Evolutionary conservation across 106 monocot genomes (phyloP).

Genomic region (Acorus gramineus): DNA sequence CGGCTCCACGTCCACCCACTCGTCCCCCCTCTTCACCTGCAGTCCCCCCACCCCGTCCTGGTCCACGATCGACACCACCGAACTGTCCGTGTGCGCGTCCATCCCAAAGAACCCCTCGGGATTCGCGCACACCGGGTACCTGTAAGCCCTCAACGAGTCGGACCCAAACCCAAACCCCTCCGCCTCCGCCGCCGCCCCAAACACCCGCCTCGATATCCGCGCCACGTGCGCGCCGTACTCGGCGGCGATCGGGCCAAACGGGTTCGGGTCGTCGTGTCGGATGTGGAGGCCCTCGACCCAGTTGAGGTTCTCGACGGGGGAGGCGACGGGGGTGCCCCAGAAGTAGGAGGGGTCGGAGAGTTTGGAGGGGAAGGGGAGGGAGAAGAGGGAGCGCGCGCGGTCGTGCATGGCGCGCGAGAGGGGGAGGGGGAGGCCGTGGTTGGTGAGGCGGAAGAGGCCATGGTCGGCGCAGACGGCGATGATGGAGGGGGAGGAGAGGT

Average conservation of each 20-base stretch:
- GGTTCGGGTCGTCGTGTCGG: not conserved
- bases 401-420: slow-evolving; percentile 4
- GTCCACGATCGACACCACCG: slow-evolving; percentile 35
- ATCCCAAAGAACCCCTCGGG: slow-evolving; percentile 26
- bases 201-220: not conserved
- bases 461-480: not conserved
- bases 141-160: slow-evolving; percentile 28
- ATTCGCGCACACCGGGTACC: slow-evolving; percentile 40
- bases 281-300: slow-evolving; percentile 14
- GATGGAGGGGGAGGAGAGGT: slow-evolving; percentile 1
- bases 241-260: not conserved
- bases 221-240: not conserved
- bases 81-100: slow-evolving; percentile 70
- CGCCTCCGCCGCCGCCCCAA: not conserved
- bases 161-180: no score
- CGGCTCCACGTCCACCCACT: slow-evolving; percentile 41
- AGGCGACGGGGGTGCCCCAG: slow-evolving; percentile 8
- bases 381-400: not conserved
- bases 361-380: slow-evolving; percentile 15
- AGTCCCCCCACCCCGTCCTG: slow-evolving; percentile 50
- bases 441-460: slow-evolving; percentile 9
- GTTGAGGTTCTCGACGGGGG: slow-evolving; percentile 2
- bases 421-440: slow-evolving; percentile 9
- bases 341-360: slow-evolving; percentile 2
- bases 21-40: slow-evolving; percentile 30